phyloP scores from a whole-genome alignment of 179 eudicot genomes.

The Spergularia azorica region DNA sequence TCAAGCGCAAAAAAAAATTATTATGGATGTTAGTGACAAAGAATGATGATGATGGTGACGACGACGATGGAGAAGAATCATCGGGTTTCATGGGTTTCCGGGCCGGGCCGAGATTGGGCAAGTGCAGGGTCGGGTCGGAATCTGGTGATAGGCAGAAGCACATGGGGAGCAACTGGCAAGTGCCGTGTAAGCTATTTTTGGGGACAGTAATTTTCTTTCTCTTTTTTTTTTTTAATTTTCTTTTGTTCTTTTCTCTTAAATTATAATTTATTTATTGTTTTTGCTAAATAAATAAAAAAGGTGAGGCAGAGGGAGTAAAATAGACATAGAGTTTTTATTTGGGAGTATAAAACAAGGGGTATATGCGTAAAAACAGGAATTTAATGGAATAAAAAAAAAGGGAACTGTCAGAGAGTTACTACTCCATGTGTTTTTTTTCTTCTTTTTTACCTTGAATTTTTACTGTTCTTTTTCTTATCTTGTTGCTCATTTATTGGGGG shows the following conservation, averaged over 20 bases:
- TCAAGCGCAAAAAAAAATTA: conserved; percentile 24
- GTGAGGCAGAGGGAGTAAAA: conserved; percentile 18
- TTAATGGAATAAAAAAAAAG: conserved; percentile 25
- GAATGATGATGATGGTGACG: background rate
- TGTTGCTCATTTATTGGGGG: conserved; percentile 13
- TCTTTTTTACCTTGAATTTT: background rate
- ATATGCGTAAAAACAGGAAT: conserved; percentile 27
- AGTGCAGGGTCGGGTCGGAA: conserved; percentile 17
- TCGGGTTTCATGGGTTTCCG: conserved; percentile 18
- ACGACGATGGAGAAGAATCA: background rate
- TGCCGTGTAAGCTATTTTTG: conserved; percentile 35
- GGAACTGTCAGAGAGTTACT: conserved; percentile 16
- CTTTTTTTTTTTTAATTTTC: background rate
- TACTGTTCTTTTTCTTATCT: background rate
- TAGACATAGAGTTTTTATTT: conserved; percentile 3
- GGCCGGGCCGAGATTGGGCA: background rate
- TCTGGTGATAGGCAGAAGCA: conserved; percentile 22
- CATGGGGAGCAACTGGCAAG: conserved; percentile 27
- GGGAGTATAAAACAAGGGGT: conserved; percentile 27
- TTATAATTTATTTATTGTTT: conserved; percentile 41
- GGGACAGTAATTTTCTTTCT: conserved; percentile 27
- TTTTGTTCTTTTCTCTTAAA: conserved; percentile 2
- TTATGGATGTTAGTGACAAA: conserved; percentile 31
- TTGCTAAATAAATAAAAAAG: conserved; percentile 42
- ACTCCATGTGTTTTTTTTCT: conserved; percentile 17